Conservation (phyloP, 495 filamentous ascomycete species). For the Glarea lozoyensis region DNA sequence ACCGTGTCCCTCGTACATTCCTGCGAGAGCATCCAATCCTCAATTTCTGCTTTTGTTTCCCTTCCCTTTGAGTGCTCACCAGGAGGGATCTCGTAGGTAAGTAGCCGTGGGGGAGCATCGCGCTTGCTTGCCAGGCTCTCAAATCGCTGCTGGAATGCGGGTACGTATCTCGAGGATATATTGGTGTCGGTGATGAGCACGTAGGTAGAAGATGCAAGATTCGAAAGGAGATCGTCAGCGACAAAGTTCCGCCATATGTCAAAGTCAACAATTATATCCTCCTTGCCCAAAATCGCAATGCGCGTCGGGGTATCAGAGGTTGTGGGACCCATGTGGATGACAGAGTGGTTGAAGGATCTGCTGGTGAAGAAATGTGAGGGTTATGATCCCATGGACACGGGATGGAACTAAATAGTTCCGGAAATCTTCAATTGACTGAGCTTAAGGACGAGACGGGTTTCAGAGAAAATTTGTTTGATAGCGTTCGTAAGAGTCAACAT, state of each 20-base stretch:
- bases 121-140: conserved; percentile 39
- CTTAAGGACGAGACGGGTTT: no score
- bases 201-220: conserved; percentile 78
- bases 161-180: conserved; percentile 69
- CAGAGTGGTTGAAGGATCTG: no score
- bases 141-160: conserved; percentile 67
- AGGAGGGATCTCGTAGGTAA: conserved; percentile 79
- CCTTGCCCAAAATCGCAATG: conserved; percentile 47
- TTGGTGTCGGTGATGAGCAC: conserved; percentile 96
- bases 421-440: no score
- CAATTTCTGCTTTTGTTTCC: conserved; percentile 86
- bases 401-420: no score
- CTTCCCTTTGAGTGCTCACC: conserved; percentile 91
- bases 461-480: no score
- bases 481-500: no score
- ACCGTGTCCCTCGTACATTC: conserved; percentile 91
- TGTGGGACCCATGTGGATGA: conserved; percentile 17
- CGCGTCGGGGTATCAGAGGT: conserved; percentile 28
- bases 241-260: conserved; percentile 81
- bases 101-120: conserved; percentile 55
- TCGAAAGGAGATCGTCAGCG: conserved; percentile 68
- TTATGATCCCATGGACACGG: no score
- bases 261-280: conserved; percentile 86
- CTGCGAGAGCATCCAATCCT: conserved; percentile 93
- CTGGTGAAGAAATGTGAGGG: no score